Percentiles rank a stretch among this genome's conserved stretches.
phyloP scores from a whole-genome alignment of 306 rosid genomes.

The Lathyrus oleraceus region DNA sequence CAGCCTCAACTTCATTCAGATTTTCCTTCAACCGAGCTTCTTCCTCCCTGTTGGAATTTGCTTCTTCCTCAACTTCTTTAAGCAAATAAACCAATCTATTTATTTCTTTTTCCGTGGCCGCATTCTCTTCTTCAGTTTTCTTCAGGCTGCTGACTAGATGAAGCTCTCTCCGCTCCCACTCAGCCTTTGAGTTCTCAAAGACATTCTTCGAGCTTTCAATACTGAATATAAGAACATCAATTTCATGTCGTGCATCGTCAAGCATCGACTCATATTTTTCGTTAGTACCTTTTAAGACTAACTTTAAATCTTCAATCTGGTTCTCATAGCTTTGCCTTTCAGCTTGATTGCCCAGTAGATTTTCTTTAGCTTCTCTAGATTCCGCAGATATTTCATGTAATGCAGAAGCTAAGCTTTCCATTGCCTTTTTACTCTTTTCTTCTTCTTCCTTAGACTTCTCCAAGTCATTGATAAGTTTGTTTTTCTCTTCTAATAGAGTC shows the following conservation, averaged over 20 bases:
- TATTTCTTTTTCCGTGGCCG: conserved; percentile 65
- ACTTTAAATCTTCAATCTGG: conserved; percentile 76
- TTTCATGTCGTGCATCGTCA: conserved; percentile 66
- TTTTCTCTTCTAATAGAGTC: conserved; percentile 83
- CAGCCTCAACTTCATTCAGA: conserved; percentile 90
- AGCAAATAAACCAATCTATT: conserved; percentile 68
- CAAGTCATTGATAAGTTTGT: conserved; percentile 71
- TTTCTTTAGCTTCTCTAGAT: conserved; percentile 84
- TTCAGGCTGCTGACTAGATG: conserved; percentile 64
- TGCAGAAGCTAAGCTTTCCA: conserved; percentile 98
- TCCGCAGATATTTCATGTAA: conserved; percentile 87
- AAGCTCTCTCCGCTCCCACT: conserved; percentile 80
- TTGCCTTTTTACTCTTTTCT: conserved; percentile 93
- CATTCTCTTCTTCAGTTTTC: conserved; percentile 64
- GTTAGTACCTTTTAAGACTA: conserved; percentile 75
- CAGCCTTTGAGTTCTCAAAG: conserved; percentile 57
- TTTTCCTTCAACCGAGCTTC: conserved; percentile 80
- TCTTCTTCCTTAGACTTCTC: conserved; percentile 80
- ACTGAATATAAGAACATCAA: conserved; percentile 53
- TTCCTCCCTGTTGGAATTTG: conserved; percentile 62
- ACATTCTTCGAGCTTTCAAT: conserved; percentile 62
- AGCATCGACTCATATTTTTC: conserved; percentile 75
- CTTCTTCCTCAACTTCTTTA: conserved; percentile 72
- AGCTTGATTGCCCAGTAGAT: conserved; percentile 50
- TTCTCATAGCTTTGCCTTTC: conserved; percentile 58